Conservation (phyloP, 192 early-diverging fungal species). For the Rhizoclosmatium sp. region DNA sequence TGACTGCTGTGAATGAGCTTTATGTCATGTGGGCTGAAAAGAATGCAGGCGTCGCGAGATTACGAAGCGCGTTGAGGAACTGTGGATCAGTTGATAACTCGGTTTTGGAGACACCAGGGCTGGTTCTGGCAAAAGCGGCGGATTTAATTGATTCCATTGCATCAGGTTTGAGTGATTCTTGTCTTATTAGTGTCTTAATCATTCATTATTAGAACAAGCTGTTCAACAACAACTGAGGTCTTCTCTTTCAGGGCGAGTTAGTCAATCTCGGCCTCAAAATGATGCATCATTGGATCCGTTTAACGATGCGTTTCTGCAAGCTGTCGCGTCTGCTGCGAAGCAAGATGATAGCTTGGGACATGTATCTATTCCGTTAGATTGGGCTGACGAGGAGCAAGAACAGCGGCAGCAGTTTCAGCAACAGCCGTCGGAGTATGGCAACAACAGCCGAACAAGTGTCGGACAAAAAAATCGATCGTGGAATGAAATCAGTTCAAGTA, state of each 20-base stretch:
- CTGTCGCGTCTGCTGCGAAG: background rate
- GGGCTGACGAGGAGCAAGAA: background rate
- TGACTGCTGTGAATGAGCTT: slow-evolving; percentile 50
- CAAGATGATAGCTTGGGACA: background rate
- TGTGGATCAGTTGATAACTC: background rate
- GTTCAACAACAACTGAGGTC: background rate
- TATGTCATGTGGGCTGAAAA: slow-evolving; percentile 51
- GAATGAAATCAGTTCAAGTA: background rate
- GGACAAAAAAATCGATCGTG: background rate
- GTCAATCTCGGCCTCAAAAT: background rate
- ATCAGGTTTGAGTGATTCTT: background rate
- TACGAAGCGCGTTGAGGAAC: slow-evolving; percentile 15
- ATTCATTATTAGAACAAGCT: background rate
- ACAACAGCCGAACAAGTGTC: background rate
- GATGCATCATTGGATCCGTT: background rate
- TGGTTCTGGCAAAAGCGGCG: slow-evolving; percentile 20
- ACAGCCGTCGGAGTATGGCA: background rate
- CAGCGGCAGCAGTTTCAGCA: background rate
- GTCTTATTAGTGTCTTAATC: background rate
- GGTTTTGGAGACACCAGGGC: slow-evolving; percentile 22
- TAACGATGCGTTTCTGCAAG: background rate
- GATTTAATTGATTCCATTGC: slow-evolving; percentile 27
- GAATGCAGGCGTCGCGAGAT: slow-evolving; percentile 35
- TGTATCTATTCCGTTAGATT: background rate
- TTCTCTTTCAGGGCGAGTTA: background rate